phyloP scores from a whole-genome alignment of 129 eudicot species.

The Flaveria sonorensis region DNA sequence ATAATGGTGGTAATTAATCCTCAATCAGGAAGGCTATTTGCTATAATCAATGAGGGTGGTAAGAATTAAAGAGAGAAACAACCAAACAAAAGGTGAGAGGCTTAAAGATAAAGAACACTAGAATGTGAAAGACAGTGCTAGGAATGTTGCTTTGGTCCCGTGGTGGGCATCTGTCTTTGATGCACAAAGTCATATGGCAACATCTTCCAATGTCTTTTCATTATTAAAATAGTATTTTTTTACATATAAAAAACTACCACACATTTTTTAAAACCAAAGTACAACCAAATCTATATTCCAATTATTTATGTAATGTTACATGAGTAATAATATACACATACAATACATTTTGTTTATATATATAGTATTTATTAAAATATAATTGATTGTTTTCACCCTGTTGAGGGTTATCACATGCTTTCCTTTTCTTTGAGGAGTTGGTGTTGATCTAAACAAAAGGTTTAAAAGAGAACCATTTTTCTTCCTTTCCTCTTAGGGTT shows the following conservation, averaged over 20 bases:
- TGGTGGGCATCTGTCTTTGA: constrained; percentile 41
- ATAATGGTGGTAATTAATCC: constrained; percentile 37
- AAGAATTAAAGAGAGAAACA: constrained; percentile 40
- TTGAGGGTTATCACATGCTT: constrained; percentile 17
- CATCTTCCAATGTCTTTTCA: constrained; percentile 39
- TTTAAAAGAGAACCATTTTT: constrained; percentile 28
- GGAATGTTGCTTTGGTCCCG: constrained; percentile 46
- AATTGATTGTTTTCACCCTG: constrained; percentile 22
- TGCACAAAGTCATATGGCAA: constrained; percentile 39
- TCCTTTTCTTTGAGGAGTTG: constrained; percentile 8
- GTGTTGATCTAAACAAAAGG: constrained; percentile 13
- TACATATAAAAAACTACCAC: neutral
- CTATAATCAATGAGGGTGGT: constrained; percentile 36
- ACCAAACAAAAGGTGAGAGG: constrained; percentile 36
- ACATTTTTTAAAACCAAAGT: neutral
- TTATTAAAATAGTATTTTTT: constrained; percentile 3
- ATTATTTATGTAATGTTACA: neutral
- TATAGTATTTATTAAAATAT: neutral
- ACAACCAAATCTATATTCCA: neutral
- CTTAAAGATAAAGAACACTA: constrained; percentile 27
- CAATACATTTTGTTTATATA: neutral
- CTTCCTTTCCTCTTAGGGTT: constrained; percentile 23
- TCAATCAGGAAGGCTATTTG: constrained; percentile 34
- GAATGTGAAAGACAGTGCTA: constrained; percentile 44
- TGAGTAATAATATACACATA: neutral